A percentile compares a stretch with the other conserved stretches of the same genome.
phyloP scores from a whole-genome alignment of 2,329 filamentous ascomycete genomes.

The Biscogniauxia mediterranea region DNA sequence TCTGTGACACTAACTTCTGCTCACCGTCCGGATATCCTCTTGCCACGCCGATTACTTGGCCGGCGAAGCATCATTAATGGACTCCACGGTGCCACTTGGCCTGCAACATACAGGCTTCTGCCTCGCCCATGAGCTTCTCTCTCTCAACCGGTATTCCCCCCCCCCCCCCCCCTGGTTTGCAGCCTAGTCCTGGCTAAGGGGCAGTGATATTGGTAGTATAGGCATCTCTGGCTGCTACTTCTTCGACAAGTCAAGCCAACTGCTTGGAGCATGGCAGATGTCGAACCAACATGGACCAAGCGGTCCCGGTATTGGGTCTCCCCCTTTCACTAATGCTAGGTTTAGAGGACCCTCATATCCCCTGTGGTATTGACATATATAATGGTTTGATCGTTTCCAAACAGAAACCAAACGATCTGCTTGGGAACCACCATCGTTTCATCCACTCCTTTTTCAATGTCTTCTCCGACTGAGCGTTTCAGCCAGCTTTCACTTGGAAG shows the following conservation, averaged over 20 bases:
- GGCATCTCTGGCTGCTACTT: conserved; percentile 11
- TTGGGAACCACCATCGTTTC: conserved; percentile 16
- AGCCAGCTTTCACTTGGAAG: conserved; percentile 41
- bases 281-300: conserved; percentile 25
- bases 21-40: conserved; percentile 10
- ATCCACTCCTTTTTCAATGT: conserved; percentile 32
- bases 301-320: conserved; percentile 24
- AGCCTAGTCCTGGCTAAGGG: no score
- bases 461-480: conserved; percentile 34
- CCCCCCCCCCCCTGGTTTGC: neutral
- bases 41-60: conserved; percentile 9
- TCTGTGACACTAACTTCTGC: conserved; percentile 3
- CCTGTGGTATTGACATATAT: conserved; percentile 12
- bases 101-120: conserved; percentile 11
- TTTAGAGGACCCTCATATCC: neutral
- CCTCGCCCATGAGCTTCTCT: conserved; percentile 4
- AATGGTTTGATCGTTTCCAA: conserved; percentile 17
- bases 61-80: conserved; percentile 7
- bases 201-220: neutral
- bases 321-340: conserved; percentile 14
- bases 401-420: conserved; percentile 22
- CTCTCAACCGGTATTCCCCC: neutral
- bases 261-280: conserved; percentile 18
- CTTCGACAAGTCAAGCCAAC: conserved; percentile 15
- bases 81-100: conserved; percentile 9